Percentiles rank a stretch among this genome's conserved stretches.
Conservation (phyloP, 441 rosid species). For the Raphanus hybrid region DNA sequence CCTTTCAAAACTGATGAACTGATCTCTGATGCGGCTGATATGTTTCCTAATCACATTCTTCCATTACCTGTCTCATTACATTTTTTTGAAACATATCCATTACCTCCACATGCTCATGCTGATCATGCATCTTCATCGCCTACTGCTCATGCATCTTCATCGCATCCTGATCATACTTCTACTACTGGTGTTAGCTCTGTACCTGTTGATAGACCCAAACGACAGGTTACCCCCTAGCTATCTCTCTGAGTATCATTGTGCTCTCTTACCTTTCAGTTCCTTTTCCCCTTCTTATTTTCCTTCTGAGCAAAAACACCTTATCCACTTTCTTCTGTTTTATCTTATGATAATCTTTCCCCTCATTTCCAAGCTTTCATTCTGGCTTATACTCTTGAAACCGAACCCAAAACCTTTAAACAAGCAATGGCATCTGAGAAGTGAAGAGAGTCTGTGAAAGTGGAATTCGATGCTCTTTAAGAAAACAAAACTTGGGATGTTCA, state of each 20-base stretch:
- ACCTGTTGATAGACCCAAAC: too few relatives aligned
- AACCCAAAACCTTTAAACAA: background rate
- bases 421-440: background rate
- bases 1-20: background rate
- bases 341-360: background rate
- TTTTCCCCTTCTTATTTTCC: background rate
- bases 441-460: background rate
- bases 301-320: background rate
- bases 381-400: background rate
- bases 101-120: too few relatives aligned
- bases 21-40: background rate
- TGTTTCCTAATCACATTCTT: background rate
- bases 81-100: too few relatives aligned
- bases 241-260: background rate
- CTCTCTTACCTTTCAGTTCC: too few relatives aligned
- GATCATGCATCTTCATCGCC: too few relatives aligned
- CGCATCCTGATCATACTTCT: too few relatives aligned
- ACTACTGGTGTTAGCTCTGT: too few relatives aligned
- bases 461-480: too few relatives aligned
- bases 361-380: background rate
- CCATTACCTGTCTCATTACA: too few relatives aligned
- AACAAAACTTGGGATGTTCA: background rate
- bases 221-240: background rate
- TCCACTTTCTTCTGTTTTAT: background rate
- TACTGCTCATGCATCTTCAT: too few relatives aligned